Base-by-base conservation (phyloP, 2,329 filamentous ascomycete species). In the Colletotrichum tabaci region DNA sequence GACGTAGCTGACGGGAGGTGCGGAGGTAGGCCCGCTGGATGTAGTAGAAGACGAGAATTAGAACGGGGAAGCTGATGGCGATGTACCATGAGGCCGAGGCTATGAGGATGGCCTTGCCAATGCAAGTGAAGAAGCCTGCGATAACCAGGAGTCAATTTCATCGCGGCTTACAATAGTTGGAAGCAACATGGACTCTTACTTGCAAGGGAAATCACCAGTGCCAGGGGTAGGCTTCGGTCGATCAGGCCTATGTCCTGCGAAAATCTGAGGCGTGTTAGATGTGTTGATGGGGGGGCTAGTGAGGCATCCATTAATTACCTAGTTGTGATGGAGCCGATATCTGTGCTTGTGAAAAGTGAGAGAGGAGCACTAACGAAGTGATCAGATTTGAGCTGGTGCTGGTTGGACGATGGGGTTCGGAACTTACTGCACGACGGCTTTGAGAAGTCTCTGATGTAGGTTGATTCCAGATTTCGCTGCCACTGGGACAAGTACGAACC, bases 1-100 rank as follows among this genome's bases (percentile, higher is more conserved):
- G 75, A 6, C 84, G 80, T 3, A 85, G 75, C 61, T 85, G 84
- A 1, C 84, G 78, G 1, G 84, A 85, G 1, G 84, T 86, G 42
- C 80, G 78, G 0, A 86, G 80, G 61, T 85, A 85, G 38, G 78
- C 81, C 9, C 78, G 77, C 71, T 84, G 82, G 26, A 81, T 67
- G n/a, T 75, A 60, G 63, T 78, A 82, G 26, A 82, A 72, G 9
- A 75, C 67, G 2, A 76, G 61, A 5, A 77, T 53, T 12, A 77
- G 70, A 76, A 73, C 6, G 76, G 78, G 56, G 77, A 74, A 82
- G 5, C 80, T 81, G n/a, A 82, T 80, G 8, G 80, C 81, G 2
- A 82, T 80, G 66, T 84, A 85, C 73, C 77, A 80, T 0, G 84
- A 82, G 16, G 82, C 79, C 1, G 81, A 78, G 5, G 79, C 79